Percentiles rank a stretch among this genome's conserved stretches.
Evolutionary conservation across 2,329 filamentous ascomycete species (phyloP).

Genomic region (Colletotrichum spinosum): DNA sequence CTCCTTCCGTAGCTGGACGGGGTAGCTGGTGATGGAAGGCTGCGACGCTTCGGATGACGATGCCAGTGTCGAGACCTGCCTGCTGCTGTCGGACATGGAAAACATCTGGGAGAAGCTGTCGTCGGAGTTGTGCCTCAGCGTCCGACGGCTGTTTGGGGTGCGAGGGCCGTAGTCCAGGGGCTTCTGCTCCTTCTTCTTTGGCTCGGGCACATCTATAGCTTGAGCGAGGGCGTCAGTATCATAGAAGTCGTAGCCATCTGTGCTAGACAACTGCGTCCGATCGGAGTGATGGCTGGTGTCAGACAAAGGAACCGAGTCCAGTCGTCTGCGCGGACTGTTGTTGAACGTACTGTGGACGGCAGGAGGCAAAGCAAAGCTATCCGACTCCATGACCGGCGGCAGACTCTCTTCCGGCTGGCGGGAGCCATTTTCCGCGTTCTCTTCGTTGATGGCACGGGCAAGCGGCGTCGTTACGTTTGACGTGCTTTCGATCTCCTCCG

Average conservation of each 20-base stretch:
- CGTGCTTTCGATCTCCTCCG: slow-evolving; percentile 70
- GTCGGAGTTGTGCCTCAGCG: slow-evolving; percentile 64
- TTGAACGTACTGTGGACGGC: slow-evolving; percentile 52
- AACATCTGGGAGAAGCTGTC: slow-evolving; percentile 71
- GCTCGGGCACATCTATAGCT: slow-evolving; percentile 64
- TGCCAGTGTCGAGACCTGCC: slow-evolving; percentile 51
- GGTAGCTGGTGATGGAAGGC: slow-evolving; percentile 19
- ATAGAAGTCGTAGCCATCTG: slow-evolving; percentile 75
- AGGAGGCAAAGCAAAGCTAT: slow-evolving; percentile 63
- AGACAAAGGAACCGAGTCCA: slow-evolving; percentile 64
- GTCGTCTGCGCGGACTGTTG: slow-evolving; percentile 55
- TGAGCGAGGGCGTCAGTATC: slow-evolving; percentile 65
- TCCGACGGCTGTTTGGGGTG: slow-evolving; percentile 46
- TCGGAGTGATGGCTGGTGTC: slow-evolving; percentile 63
- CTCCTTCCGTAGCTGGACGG: slow-evolving; percentile 41
- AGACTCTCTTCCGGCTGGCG: slow-evolving; percentile 53
- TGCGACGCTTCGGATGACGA: slow-evolving; percentile 47
- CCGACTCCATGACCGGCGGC: slow-evolving; percentile 62
- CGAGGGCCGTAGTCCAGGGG: slow-evolving; percentile 49
- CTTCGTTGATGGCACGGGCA: slow-evolving; percentile 61
- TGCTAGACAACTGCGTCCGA: slow-evolving; percentile 60
- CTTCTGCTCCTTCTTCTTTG: slow-evolving; percentile 51
- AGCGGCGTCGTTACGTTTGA: slow-evolving; percentile 72
- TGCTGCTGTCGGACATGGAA: slow-evolving; percentile 64
- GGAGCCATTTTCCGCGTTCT: slow-evolving; percentile 41